Base-by-base conservation (phyloP, 2,329 filamentous ascomycete genomes). In the Camillea tinctor region DNA sequence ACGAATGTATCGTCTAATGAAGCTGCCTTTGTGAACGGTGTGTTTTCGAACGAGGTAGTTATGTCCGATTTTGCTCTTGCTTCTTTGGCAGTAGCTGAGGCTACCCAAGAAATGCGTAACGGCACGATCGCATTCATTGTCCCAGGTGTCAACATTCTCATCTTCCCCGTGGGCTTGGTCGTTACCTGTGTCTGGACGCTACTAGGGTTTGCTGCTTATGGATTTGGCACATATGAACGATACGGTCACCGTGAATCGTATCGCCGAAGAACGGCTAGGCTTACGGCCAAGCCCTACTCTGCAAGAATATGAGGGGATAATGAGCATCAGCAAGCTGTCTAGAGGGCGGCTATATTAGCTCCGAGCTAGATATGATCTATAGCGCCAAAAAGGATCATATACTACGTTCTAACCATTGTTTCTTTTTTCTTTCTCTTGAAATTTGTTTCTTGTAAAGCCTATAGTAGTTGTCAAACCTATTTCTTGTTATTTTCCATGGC, bases 151-250 rank as follows among this genome's bases (percentile, higher is more conserved):
- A 81, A 84, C 61, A 80, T 92, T 57, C 79, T 90, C 68, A 84
- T 92, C 61, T 88, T 90, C 74, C 89, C 90, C 7, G 77, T 88
- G 26, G 90, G 90, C 19, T 77, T 89, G n/a, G 77, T 91, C 65
- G 81, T 93, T 67, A 89, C 84, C 2, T 76, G 82, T 48, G 69
- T 83, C 13, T 93, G 90, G 88, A 73, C 85, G 1, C 63, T 82
- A 0, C 61, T 89, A 20, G 84, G 88, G 23, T 55, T 86, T 6
- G 73, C 74, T 0, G 84, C 82, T 21, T 84, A 89, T 62, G 88
- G 82, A 2, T 81, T 83, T 59, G 90, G 90, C 58, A 91, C 88
- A 4, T 81, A 85, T 60, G 82, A 88, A 71, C 81, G 89, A 57
- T 86, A 89, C 59, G 80, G 83, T 70, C 90, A 88, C 75, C 80